These are phyloP conservation scores for Alternaria metachromatica DNA, from an alignment of 2,329 filamentous ascomycete species.

Conservation along the genomic window DNA sequence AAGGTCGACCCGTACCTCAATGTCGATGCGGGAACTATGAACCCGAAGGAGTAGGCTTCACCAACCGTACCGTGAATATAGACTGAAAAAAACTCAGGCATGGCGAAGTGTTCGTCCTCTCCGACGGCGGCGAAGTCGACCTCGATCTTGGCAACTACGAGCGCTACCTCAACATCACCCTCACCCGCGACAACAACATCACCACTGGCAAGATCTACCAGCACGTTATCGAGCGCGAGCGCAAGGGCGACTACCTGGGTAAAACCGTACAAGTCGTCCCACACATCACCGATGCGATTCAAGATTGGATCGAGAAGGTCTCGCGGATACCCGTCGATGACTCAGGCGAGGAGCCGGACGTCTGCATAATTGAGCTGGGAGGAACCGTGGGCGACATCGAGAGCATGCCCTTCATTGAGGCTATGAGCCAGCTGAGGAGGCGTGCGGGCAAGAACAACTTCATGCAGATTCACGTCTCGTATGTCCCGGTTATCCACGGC, in stretches of 20 bases:
- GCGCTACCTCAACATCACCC: slow-evolving; percentile 79
- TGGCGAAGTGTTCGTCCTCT: slow-evolving; percentile 87
- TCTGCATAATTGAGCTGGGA: slow-evolving; percentile 82
- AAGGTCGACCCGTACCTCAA: slow-evolving; percentile 79
- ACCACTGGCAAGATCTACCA: slow-evolving; percentile 97
- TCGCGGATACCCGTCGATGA: slow-evolving; percentile 86
- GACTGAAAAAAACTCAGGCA: slow-evolving; percentile 61
- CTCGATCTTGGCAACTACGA: slow-evolving; percentile 80
- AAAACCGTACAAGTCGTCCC: slow-evolving; percentile 91
- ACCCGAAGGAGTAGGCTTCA: slow-evolving; percentile 65
- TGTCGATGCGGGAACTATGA: slow-evolving; percentile 77
- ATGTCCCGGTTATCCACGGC: slow-evolving; percentile 76
- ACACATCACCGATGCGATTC: slow-evolving; percentile 88
- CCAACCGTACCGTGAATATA: background rate
- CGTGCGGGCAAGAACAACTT: slow-evolving; percentile 80
- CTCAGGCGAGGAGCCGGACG: slow-evolving; percentile 80
- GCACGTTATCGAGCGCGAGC: slow-evolving; percentile 79
- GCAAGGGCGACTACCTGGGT: slow-evolving; percentile 80
- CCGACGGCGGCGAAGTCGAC: slow-evolving; percentile 80
- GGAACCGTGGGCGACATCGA: slow-evolving; percentile 83
- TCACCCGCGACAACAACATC: slow-evolving; percentile 91
- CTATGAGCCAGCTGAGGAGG: slow-evolving; percentile 77
- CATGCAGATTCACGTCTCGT: slow-evolving; percentile 85
- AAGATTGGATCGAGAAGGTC: slow-evolving; percentile 90
- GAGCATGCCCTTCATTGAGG: slow-evolving; percentile 86